A percentile compares a stretch with the other conserved stretches of the same genome.
Conservation (phyloP, 176 grass and related monocot genomes). For the Triticum dicoccoides region DNA sequence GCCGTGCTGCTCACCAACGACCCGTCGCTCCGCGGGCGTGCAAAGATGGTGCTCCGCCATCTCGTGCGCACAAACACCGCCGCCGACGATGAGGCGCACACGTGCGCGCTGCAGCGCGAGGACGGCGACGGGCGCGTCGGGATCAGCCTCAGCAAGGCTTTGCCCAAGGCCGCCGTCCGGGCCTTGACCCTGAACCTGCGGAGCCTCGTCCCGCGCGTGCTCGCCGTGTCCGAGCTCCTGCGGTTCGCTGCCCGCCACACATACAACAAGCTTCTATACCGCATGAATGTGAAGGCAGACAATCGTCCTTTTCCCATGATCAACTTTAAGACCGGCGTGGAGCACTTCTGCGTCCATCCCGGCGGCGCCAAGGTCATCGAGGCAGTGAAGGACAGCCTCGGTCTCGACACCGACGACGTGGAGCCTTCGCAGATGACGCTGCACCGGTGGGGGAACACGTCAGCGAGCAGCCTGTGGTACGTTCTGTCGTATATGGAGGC, state of each 20-base stretch:
- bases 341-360: constrained; percentile 78
- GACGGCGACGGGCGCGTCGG: background rate
- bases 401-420: constrained; percentile 41
- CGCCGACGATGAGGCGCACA: background rate
- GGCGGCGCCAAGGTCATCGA: constrained; percentile 64
- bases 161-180: background rate
- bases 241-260: background rate
- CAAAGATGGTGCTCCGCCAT: background rate
- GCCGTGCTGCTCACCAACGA: background rate
- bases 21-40: background rate
- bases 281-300: accelerated
- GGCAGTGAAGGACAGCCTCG: constrained; percentile 44
- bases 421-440: constrained; percentile 71
- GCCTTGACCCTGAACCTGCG: background rate
- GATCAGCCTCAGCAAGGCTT: background rate
- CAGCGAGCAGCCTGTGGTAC: constrained; percentile 66
- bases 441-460: constrained; percentile 76
- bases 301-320: background rate
- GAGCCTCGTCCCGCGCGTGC: background rate
- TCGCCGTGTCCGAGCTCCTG: background rate
- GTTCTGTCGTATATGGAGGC: background rate
- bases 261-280: background rate
- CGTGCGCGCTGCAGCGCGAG: background rate
- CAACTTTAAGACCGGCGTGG: constrained; percentile 46
- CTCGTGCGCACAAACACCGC: background rate